A percentile compares a stretch with the other conserved stretches of the same genome.
phyloP scores from a whole-genome alignment of 257 asterid species.

The Ilex aquifolium region DNA sequence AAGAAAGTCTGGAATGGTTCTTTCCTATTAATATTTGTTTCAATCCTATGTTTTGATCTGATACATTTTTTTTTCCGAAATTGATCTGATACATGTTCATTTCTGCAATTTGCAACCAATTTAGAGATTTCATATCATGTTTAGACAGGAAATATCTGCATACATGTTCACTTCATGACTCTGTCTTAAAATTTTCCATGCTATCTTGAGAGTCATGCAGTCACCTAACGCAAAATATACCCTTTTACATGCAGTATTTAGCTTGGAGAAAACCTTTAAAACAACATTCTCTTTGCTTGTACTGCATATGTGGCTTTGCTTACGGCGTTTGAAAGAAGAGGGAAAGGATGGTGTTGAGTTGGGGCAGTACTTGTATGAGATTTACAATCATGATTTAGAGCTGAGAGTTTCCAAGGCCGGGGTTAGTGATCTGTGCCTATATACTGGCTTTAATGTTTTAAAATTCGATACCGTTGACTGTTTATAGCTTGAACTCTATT shows the following conservation, averaged over 20 bases:
- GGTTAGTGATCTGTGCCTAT: slow-evolving; percentile 46
- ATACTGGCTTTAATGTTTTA: not conserved
- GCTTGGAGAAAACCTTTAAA: slow-evolving; percentile 90
- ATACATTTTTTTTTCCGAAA: not conserved
- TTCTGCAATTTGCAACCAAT: not conserved
- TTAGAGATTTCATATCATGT: not conserved
- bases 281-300: slow-evolving; percentile 83
- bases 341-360: slow-evolving; percentile 89
- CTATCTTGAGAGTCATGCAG: not conserved
- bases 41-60: no score
- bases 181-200: no score
- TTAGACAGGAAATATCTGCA: no score
- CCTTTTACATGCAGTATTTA: slow-evolving; percentile 61
- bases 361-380: slow-evolving; percentile 87
- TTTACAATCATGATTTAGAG: slow-evolving; percentile 87
- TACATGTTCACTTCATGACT: no score
- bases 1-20: no score
- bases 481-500: no score
- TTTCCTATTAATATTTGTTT: no score
- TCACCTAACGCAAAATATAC: slow-evolving; percentile 6
- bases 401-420: slow-evolving; percentile 92
- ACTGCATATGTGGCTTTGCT: slow-evolving; percentile 92
- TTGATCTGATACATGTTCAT: not conserved
- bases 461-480: no score
- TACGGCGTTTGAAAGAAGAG: slow-evolving; percentile 81